A percentile compares a stretch with the other conserved stretches of the same genome.
Evolutionary conservation across 2,329 filamentous ascomycete genomes (phyloP).

Genomic region (Eurotiales sp.): DNA sequence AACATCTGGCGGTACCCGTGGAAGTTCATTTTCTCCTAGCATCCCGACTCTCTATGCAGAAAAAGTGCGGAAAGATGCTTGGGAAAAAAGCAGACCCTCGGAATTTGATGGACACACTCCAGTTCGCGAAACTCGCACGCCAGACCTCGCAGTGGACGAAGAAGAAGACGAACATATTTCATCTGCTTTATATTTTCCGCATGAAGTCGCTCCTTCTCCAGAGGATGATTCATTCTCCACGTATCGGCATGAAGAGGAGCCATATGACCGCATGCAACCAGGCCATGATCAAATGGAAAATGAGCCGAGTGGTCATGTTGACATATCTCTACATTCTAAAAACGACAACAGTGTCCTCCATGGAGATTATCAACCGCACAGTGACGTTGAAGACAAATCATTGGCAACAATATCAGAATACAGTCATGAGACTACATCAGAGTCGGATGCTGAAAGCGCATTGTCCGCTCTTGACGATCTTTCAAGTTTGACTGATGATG

Average conservation of each 20-base stretch:
- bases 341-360: conserved; percentile 59
- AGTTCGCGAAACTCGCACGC: conserved; percentile 1
- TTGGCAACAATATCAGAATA: conserved; percentile 35
- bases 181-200: conserved; percentile 62
- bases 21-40: conserved; percentile 43
- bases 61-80: conserved; percentile 27
- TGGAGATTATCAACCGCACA: conserved; percentile 50
- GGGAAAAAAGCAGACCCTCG: conserved; percentile 12
- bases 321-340: conserved; percentile 60
- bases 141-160: conserved; percentile 39
- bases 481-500: conserved; percentile 53
- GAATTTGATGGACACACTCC: conserved; percentile 8
- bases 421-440: conserved; percentile 38
- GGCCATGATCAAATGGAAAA: conserved; percentile 7
- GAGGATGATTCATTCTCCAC: conserved; percentile 23
- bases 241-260: conserved; percentile 11
- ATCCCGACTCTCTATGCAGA: conserved; percentile 37
- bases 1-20: conserved; percentile 44
- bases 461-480: conserved; percentile 48
- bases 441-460: conserved; percentile 43
- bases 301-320: conserved; percentile 49
- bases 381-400: conserved; percentile 36
- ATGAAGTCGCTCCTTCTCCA: conserved; percentile 47
- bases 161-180: conserved; percentile 64
- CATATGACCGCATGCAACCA: neutral